These are phyloP conservation scores for Lentinus tigrinus DNA, from an alignment of 768 basidiomycete species.

Conservation along the genomic window DNA sequence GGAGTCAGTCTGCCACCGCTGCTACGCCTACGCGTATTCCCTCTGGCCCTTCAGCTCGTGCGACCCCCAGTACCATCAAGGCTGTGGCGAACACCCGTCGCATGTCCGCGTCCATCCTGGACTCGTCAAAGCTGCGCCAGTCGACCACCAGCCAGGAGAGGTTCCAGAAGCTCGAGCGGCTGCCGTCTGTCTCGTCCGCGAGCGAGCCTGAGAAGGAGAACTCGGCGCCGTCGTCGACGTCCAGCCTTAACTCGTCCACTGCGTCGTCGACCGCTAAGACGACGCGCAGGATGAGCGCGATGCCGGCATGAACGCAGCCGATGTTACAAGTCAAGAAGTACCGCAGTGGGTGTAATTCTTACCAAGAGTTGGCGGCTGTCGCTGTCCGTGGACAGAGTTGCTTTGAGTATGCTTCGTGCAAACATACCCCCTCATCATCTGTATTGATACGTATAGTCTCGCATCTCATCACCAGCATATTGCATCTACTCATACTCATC, in stretches of 20 bases:
- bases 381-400: conserved; percentile 1
- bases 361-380: not conserved
- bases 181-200: conserved; percentile 34
- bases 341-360: not conserved
- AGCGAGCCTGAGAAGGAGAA: conserved; percentile 53
- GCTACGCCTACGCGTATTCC: conserved; percentile 25
- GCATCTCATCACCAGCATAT: conserved; percentile 10
- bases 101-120: conserved; percentile 24
- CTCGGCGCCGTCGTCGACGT: conserved; percentile 22
- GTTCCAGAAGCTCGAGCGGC: conserved; percentile 14
- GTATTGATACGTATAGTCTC: conserved; percentile 13
- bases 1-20: conserved; percentile 6
- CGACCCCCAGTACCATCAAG: conserved; percentile 20
- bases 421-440: conserved; percentile 9
- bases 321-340: not conserved
- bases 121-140: conserved; percentile 34
- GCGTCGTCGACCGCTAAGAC: conserved; percentile 6
- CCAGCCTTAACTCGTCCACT: conserved; percentile 9
- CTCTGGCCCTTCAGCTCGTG: conserved; percentile 14
- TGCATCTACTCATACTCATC: conserved; percentile 7
- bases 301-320: conserved; percentile 15
- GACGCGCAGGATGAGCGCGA: conserved; percentile 23
- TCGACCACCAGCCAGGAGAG: conserved; percentile 32
- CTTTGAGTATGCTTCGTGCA: conserved; percentile 11
- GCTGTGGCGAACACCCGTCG: conserved; percentile 16